A percentile compares a stretch with the other conserved stretches of the same genome.
phyloP scores from a whole-genome alignment of 1,284 basidiomycete genomes.

The Cutaneotrichosporon cutaneum region DNA sequence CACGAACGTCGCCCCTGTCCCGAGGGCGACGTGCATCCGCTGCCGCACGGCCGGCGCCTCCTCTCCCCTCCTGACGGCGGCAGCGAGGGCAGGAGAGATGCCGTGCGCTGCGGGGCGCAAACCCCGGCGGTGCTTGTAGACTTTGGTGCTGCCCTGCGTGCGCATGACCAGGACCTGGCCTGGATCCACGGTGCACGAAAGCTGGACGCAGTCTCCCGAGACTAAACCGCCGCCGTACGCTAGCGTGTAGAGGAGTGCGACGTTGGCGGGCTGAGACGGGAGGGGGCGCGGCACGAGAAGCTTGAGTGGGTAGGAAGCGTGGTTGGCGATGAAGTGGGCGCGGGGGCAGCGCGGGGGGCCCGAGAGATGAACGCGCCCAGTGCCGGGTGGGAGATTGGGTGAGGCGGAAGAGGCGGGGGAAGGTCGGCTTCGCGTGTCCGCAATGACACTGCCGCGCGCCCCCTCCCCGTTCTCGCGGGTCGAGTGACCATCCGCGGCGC shows the following conservation, averaged over 20 bases:
- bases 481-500: background rate
- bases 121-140: slow-evolving; percentile 73
- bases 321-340: slow-evolving; percentile 69
- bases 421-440: background rate
- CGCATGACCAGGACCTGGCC: slow-evolving; percentile 42
- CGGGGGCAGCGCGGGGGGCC: background rate
- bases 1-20: slow-evolving; percentile 62
- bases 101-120: slow-evolving; percentile 43
- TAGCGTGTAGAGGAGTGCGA: slow-evolving; percentile 75
- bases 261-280: slow-evolving; percentile 47
- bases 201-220: slow-evolving; percentile 72
- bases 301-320: slow-evolving; percentile 86
- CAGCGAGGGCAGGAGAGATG: background rate
- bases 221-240: slow-evolving; percentile 93
- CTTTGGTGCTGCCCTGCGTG: slow-evolving; percentile 83
- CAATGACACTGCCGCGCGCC: background rate
- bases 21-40: slow-evolving; percentile 61
- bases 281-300: slow-evolving; percentile 66
- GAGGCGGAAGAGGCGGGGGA: background rate
- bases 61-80: background rate
- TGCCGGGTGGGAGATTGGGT: slow-evolving; percentile 29
- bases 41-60: slow-evolving; percentile 23
- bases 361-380: slow-evolving; percentile 39
- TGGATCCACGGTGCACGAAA: slow-evolving; percentile 64
- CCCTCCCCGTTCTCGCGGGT: background rate